Base-by-base conservation (phyloP, 176 grass and related monocot genomes). In the Aegilops speltoides region DNA sequence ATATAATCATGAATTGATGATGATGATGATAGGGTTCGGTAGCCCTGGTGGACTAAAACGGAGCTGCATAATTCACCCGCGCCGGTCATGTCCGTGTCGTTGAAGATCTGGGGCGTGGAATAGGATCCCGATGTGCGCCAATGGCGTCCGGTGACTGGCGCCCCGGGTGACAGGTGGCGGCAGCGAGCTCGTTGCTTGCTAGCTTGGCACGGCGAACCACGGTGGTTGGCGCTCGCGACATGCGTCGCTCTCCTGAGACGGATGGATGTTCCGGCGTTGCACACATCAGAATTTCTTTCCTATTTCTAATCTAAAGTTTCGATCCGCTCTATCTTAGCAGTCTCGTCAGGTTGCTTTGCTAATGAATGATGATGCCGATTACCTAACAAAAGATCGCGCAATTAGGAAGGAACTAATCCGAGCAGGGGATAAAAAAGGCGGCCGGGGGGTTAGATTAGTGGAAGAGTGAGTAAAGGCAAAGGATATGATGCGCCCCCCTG, bases 381-480 rank as follows among this genome's bases (percentile, higher is more conserved):
- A 79, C 81, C 87, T 84, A 88, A 88, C 73, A 84, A 79, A 72
- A 45, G 41, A 68, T 73, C 15, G 32, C 9, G 43, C 48, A n/a
- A 79, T 79, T 63, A 73, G 20, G 22, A 59, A 73, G 2, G 11
- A 16, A 10, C 7, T 38, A 7, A 38, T 38, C 37, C 7, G 7
- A 8, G 7, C 37, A 15, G 11, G 15, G 10, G 57, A 73, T n/a
- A 24, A 24, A 19, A 17, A 67, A 60, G 61, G 48, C 34, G 23
- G 72, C n/a, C n/a, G n/a, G 17, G 5, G 20, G 46, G 25, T 57
- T 20, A 37, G 46, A 34, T 61, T 68, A 69, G 68, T 79, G 80
- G 40, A 62, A n/a, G n/a, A n/a, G n/a, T 83, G 81, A 84, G 87
- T 84, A 62, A 72, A 79, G 64, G 12, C 11, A 26, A 84, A 78